phyloP scores from a whole-genome alignment of 2,329 filamentous ascomycete genomes.

The Fusarium xyrophilum region DNA sequence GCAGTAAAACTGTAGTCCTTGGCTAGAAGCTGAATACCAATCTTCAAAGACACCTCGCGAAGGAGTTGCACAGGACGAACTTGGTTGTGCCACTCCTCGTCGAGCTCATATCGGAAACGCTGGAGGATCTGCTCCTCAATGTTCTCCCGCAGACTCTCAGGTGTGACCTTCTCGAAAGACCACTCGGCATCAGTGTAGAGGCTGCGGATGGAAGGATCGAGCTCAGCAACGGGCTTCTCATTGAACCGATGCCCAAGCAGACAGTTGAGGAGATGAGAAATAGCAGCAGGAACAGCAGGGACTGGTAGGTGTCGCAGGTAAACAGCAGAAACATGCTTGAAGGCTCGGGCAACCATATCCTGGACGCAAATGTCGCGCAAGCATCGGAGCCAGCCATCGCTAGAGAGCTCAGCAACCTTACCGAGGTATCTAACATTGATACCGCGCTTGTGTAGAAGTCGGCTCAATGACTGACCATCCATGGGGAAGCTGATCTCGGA shows the following conservation, averaged over 20 bases:
- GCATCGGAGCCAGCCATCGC: slow-evolving; percentile 75
- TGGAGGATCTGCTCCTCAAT: slow-evolving; percentile 74
- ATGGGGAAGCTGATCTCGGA: slow-evolving; percentile 97
- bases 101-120: slow-evolving; percentile 79
- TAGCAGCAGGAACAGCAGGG: slow-evolving; percentile 78
- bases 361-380: slow-evolving; percentile 80
- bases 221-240: slow-evolving; percentile 75
- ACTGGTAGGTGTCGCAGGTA: slow-evolving; percentile 82
- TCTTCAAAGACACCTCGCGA: slow-evolving; percentile 85
- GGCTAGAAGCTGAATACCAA: slow-evolving; percentile 85
- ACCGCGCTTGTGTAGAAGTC: slow-evolving; percentile 92
- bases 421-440: slow-evolving; percentile 98
- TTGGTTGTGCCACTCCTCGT: slow-evolving; percentile 69
- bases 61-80: slow-evolving; percentile 83
- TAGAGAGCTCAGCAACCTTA: slow-evolving; percentile 74
- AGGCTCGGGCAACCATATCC: slow-evolving; percentile 93
- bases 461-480: slow-evolving; percentile 91
- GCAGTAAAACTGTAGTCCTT: slow-evolving; percentile 59
- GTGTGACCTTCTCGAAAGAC: slow-evolving; percentile 79
- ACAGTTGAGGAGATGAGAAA: slow-evolving; percentile 92
- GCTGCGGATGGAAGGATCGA: slow-evolving; percentile 74
- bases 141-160: slow-evolving; percentile 71
- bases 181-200: slow-evolving; percentile 85
- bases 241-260: slow-evolving; percentile 81
- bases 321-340: slow-evolving; percentile 87